These are phyloP conservation scores for Colletotrichum sp. DNA, from an alignment of 2,329 filamentous ascomycete species.

Conservation along the genomic window DNA sequence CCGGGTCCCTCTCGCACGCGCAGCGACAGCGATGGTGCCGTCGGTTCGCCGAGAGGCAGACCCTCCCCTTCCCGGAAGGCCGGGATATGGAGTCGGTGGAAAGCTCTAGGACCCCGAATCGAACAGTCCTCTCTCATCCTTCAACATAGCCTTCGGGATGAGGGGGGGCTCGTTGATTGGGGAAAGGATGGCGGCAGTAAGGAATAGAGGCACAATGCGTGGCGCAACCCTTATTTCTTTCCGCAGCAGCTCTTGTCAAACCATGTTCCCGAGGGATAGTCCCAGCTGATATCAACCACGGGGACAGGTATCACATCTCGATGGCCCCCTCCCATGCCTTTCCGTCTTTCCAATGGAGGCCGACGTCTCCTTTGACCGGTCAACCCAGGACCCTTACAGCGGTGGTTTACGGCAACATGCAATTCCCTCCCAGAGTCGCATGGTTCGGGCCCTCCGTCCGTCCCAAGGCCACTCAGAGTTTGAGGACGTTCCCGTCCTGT, in stretches of 20 bases:
- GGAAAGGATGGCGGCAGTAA: background rate
- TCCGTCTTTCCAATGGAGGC: background rate
- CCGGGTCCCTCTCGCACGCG: background rate
- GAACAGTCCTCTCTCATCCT: background rate
- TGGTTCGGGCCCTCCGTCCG: conserved; percentile 15
- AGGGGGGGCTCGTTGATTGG: background rate
- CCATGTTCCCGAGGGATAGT: background rate
- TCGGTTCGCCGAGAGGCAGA: conserved; percentile 1
- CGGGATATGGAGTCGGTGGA: background rate
- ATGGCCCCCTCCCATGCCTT: background rate
- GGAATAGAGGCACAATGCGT: background rate
- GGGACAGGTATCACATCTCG: background rate
- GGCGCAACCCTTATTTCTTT: background rate
- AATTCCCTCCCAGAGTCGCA: background rate
- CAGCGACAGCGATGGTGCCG: background rate
- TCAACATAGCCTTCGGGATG: conserved; percentile 12
- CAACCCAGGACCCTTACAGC: background rate
- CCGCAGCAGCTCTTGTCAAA: background rate
- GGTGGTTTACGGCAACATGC: background rate
- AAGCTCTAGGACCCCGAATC: background rate
- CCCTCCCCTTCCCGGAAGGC: conserved; percentile 12
- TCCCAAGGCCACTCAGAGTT: background rate
- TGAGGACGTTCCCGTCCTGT: background rate
- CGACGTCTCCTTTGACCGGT: background rate
- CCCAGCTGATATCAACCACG: background rate